Evolutionary conservation across 2,329 filamentous ascomycete species (phyloP).

Genomic region (Raffaelea arxii): DNA sequence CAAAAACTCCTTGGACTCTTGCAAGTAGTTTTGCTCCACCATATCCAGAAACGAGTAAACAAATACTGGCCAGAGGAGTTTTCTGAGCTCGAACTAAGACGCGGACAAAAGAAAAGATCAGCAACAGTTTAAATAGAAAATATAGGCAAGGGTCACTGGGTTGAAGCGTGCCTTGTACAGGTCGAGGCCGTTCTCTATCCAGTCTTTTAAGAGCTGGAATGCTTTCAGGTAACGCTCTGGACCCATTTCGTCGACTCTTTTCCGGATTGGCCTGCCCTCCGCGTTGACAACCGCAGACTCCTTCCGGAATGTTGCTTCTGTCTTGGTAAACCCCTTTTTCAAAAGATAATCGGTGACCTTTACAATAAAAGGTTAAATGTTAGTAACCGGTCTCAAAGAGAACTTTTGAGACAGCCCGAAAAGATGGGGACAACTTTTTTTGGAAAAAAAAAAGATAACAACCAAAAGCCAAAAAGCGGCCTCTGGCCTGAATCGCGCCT

Average conservation of each 20-base stretch:
- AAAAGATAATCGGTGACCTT: slow-evolving; percentile 86
- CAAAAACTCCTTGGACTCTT: slow-evolving; percentile 67
- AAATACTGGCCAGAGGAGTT: slow-evolving; percentile 86
- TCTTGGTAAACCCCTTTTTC: slow-evolving; percentile 89
- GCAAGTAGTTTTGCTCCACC: slow-evolving; percentile 58
- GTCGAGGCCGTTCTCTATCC: slow-evolving; percentile 87
- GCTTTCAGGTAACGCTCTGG: slow-evolving; percentile 70
- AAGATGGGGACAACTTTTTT: no score
- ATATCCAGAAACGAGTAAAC: slow-evolving; percentile 87
- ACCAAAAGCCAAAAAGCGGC: no score
- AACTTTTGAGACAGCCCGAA: no score
- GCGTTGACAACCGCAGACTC: slow-evolving; percentile 78
- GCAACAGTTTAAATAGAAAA: no score
- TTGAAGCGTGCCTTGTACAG: slow-evolving; percentile 66
- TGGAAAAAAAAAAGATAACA: background rate
- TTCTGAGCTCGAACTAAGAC: slow-evolving; percentile 75
- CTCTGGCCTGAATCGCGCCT: no score
- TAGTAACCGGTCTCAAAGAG: no score
- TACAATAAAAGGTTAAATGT: no score
- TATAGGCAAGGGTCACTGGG: slow-evolving; percentile 1
- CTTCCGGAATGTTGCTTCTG: slow-evolving; percentile 83
- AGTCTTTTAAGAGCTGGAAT: slow-evolving; percentile 64
- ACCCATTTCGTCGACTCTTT: slow-evolving; percentile 56
- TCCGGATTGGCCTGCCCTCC: slow-evolving; percentile 65
- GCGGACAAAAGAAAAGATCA: background rate